phyloP scores from a whole-genome alignment of 2,329 filamentous ascomycete genomes.

The Tolypocladium amazonense region DNA sequence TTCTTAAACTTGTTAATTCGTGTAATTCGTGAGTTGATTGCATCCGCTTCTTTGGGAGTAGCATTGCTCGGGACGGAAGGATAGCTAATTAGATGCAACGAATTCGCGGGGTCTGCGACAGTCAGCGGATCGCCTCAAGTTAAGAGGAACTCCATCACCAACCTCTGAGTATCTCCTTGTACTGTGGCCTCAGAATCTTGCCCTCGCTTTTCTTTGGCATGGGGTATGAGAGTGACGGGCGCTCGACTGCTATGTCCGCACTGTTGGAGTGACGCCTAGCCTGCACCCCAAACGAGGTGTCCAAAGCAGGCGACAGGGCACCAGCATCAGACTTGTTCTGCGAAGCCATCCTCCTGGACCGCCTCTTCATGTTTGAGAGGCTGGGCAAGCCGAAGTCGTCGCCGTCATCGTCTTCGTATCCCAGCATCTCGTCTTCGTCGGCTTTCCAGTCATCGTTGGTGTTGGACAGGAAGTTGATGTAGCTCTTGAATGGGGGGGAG shows the following conservation, averaged over 20 bases:
- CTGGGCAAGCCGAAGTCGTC: slow-evolving; percentile 94
- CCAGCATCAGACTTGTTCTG: slow-evolving; percentile 21
- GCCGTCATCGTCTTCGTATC: slow-evolving; percentile 77
- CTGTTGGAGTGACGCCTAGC: slow-evolving; percentile 67
- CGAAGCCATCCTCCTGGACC: slow-evolving; percentile 43
- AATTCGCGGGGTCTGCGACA: slow-evolving; percentile 70
- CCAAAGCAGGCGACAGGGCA: slow-evolving; percentile 23
- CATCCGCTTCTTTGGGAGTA: slow-evolving; percentile 72
- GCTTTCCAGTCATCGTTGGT: slow-evolving; percentile 76
- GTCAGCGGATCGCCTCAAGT: background rate
- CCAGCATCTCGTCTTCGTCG: slow-evolving; percentile 66
- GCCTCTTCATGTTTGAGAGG: slow-evolving; percentile 80
- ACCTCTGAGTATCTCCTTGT: slow-evolving; percentile 87
- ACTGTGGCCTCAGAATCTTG: slow-evolving; percentile 93
- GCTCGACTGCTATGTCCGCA: slow-evolving; percentile 87
- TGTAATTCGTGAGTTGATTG: slow-evolving; percentile 75
- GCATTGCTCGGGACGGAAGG: slow-evolving; percentile 63
- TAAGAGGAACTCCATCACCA: slow-evolving; percentile 2
- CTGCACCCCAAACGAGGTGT: slow-evolving; percentile 25
- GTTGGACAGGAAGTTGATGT: slow-evolving; percentile 71
- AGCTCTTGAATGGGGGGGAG: slow-evolving; percentile 61
- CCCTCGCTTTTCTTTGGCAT: slow-evolving; percentile 82
- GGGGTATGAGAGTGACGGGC: slow-evolving; percentile 73
- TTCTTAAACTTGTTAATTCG: slow-evolving; percentile 99
- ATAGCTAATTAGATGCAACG: slow-evolving; percentile 87